Base-by-base conservation (phyloP, 441 rosid genomes). In the Pelargonium cotyledonis region DNA sequence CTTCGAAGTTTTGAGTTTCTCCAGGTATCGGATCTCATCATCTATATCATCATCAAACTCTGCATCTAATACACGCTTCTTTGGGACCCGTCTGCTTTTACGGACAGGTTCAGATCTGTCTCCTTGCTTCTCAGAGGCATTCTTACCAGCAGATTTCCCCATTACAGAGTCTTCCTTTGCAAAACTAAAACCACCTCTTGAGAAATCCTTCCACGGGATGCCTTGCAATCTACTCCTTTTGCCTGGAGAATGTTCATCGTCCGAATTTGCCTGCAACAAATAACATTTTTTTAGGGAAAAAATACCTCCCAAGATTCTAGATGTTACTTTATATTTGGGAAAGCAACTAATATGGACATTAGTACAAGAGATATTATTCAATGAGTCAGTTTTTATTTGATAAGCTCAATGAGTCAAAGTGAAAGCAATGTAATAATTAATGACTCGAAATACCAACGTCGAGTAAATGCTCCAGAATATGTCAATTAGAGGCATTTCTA, bases 11-110 rank as follows among this genome's bases (percentile, higher is more conserved):
- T 80, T 91, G 72, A 89, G 79, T 70, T 83, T 91, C 72, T 91
- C 96, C 75, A 94, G 66, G 77, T 82, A 94, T 3, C 88, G 86
- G 71, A 91, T 85, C 90, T 94, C 97, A 68, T 82, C 94, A 70
- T 94, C 97, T 66, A 74, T 87, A 9, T 86, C 89, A 38, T 82
- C 87, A 70, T 74, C 83, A 73, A 85, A 82, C 21, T 86, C 96
- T 67, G 80, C 89, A 78, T 84, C 96, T 31, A 80, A 65, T 38
- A 80, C 81, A 53, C 82, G 88, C 70, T 80, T 94, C 83, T 89
- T 91, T 0, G 89, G 87, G 61, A 73, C 85, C 73, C 94, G 81
- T 81, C 82, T 94, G 85, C 96, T 85, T 86, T 91, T 91, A 40
- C 94, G 94, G 79, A 74, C 83, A 44, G 86, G 65, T 67, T 87